These are phyloP conservation scores for Trametes hirsuta DNA, from an alignment of 1,284 basidiomycete genomes.

Conservation along the genomic window DNA sequence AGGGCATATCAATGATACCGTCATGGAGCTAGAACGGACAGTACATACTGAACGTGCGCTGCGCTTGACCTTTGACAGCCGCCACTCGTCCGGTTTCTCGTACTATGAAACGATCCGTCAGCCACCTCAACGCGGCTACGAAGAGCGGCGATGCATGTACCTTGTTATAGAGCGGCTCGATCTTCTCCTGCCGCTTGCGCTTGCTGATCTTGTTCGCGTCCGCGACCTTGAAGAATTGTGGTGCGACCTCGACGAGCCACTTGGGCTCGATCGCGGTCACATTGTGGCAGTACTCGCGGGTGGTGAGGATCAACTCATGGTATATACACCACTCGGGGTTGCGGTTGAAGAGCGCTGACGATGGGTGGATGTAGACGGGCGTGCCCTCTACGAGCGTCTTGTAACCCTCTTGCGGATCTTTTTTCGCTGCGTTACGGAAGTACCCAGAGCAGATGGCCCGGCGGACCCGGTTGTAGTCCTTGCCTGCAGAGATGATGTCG, in stretches of 20 bases:
- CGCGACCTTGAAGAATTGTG: constrained; percentile 97
- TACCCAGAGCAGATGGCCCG: constrained; percentile 97
- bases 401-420: constrained; percentile 95
- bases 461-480: constrained; percentile 92
- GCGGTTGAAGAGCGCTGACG: constrained; percentile 95
- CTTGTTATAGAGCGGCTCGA: constrained; percentile 90
- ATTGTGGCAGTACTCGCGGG: constrained; percentile 94
- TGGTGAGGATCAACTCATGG: constrained; percentile 76
- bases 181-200: constrained; percentile 96
- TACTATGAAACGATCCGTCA: constrained; percentile 43
- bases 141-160: constrained; percentile 27
- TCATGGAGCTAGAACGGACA: neutral
- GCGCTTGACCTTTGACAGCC: constrained; percentile 85
- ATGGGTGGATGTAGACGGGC: constrained; percentile 97
- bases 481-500: constrained; percentile 90
- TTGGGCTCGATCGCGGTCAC: constrained; percentile 97
- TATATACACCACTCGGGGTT: constrained; percentile 83
- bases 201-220: constrained; percentile 97
- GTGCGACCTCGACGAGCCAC: constrained; percentile 98
- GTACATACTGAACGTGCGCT: constrained; percentile 78
- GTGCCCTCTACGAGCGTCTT: constrained; percentile 98
- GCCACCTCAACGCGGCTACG: neutral
- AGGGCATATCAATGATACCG: constrained; percentile 20
- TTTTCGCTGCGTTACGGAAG: constrained; percentile 96
- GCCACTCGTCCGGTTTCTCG: constrained; percentile 91